Base-by-base conservation (phyloP, 805 yeast species). In the Brettanomyces sp. region DNA sequence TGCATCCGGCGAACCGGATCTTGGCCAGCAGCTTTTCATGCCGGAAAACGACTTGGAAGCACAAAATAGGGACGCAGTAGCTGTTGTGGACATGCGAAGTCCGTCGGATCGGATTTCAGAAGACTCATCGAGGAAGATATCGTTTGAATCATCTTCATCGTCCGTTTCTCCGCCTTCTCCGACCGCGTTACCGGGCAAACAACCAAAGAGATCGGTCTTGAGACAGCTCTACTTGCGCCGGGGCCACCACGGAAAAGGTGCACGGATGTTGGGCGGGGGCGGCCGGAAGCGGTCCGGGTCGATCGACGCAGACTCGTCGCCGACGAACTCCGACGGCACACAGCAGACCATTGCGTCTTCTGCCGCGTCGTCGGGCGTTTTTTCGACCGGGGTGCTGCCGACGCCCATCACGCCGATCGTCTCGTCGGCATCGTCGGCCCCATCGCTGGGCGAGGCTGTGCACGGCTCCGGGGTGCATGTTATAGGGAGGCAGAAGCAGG, bases 381-480 rank as follows among this genome's bases (percentile, higher is more conserved):
- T 41, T 14, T 41, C 43, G 30, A 22, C 13, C 14, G 37, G 44
- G 4, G 28, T 45, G 3, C 51, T 54, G 5, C 48, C 47, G 39
- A 52, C 56, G 11, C 57, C 58, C 3, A 49, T 56, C 14, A 57
- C 60, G 8, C 58, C 60, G 7, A 51, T 53, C 34, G 42, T 52
- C 22, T 57, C 60, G n/a, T 52, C 58, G 9, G 49, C 49, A 28
- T 56, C 60, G 4, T 55, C 59, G 3, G 37, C 51, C 8, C 37
- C 48, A 2, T 56, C 60, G 8, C 13, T 49, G 13, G 47, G 41
- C 23, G 21, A n/a, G 18, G 14, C n/a, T 6, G 41, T 22, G 41
- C 24, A 24, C 41, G 24, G n/a, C 11, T 18, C 40, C 3, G 24
- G 18, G 35, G 11, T 32, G 13, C 13, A 12, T 13, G 35, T 3